Percentiles rank a stretch among this genome's conserved stretches.
Evolutionary conservation across 2,329 filamentous ascomycete species (phyloP).

Genomic region (Alternaria sp.): DNA sequence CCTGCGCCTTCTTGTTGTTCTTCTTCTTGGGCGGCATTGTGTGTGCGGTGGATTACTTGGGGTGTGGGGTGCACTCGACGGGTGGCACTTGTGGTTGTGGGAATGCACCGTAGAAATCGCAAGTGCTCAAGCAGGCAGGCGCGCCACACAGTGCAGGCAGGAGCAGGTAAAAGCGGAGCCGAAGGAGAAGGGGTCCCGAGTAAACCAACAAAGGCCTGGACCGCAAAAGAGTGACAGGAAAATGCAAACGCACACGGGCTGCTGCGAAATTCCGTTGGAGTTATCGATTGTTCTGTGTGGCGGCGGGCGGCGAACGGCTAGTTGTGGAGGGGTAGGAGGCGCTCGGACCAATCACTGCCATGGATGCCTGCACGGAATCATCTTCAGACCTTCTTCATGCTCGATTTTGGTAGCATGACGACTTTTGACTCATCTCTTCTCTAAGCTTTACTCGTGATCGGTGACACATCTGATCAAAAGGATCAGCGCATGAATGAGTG

Average conservation of each 20-base stretch:
- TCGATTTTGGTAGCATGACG: not conserved
- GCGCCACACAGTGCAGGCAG: not conserved
- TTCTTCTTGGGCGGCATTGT: conserved; percentile 96
- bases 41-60: conserved; percentile 15
- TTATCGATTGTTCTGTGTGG: conserved; percentile 26
- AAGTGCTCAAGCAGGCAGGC: not conserved
- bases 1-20: conserved; percentile 82
- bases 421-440: not conserved
- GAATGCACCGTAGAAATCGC: not conserved
- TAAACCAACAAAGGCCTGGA: conserved; percentile 35
- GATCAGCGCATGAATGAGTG: not conserved
- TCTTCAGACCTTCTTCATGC: not conserved
- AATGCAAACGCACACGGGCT: conserved; percentile 31
- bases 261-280: conserved; percentile 33
- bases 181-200: conserved; percentile 23
- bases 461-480: not conserved
- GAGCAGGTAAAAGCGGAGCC: conserved; percentile 12
- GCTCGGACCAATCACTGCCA: conserved; percentile 3
- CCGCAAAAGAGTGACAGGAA: conserved; percentile 28
- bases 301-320: conserved; percentile 11
- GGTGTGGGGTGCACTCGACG: not conserved
- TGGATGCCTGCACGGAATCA: not conserved
- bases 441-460: not conserved
- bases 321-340: conserved; percentile 19
- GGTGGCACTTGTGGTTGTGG: not conserved